Evolutionary conservation across 2,329 filamentous ascomycete species (phyloP).

Genomic region (Hyphodiscus sp.): DNA sequence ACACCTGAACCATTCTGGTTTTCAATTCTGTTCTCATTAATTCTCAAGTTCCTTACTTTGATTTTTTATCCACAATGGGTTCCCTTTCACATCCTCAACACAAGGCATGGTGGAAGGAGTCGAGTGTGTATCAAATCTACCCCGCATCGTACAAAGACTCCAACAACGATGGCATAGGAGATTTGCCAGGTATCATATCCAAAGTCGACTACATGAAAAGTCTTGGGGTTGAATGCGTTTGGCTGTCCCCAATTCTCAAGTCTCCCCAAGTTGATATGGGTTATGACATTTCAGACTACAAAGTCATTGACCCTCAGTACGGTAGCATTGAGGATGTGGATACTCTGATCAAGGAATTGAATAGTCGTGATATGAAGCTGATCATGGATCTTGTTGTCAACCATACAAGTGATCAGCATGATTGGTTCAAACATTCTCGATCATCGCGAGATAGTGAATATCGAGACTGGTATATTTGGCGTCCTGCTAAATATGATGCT

Average conservation of each 20-base stretch:
- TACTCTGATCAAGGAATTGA: slow-evolving; percentile 50
- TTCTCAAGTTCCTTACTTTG: background rate
- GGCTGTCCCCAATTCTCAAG: slow-evolving; percentile 61
- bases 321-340: slow-evolving; percentile 64
- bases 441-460: slow-evolving; percentile 42
- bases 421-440: slow-evolving; percentile 51
- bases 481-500: slow-evolving; percentile 29
- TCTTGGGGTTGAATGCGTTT: slow-evolving; percentile 58
- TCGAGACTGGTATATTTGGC: slow-evolving; percentile 62
- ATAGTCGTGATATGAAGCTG: slow-evolving; percentile 56
- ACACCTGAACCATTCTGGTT: background rate
- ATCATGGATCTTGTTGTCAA: slow-evolving; percentile 70
- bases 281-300: slow-evolving; percentile 67
- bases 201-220: slow-evolving; percentile 55
- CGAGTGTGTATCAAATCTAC: slow-evolving; percentile 50
- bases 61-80: background rate
- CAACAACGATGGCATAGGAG: slow-evolving; percentile 53
- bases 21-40: background rate
- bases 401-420: slow-evolving; percentile 50
- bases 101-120: slow-evolving; percentile 34
- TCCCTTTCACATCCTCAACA: slow-evolving; percentile 1
- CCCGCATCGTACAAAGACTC: slow-evolving; percentile 51
- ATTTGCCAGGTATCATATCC: slow-evolving; percentile 56
- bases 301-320: slow-evolving; percentile 58
- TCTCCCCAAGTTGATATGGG: slow-evolving; percentile 64